Evolutionary conservation across 192 early-diverging fungal species (phyloP), one percentile per base, ranked within the genome.

Genomic region (Allomyces macrogynus): DNA sequence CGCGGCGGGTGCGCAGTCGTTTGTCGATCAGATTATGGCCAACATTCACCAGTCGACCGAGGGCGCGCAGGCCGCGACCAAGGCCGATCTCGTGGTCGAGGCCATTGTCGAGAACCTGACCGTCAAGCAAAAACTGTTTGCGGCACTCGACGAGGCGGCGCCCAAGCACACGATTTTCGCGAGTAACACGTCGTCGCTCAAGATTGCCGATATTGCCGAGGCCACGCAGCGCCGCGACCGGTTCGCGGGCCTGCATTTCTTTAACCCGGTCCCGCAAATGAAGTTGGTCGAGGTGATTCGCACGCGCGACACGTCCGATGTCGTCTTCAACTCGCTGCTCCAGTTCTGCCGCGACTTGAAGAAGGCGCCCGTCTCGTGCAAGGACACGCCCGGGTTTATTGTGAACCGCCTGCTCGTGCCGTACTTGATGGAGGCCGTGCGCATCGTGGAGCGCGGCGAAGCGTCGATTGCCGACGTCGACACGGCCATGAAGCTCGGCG

Each of bases 241-340:
- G 23, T 89, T 93, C 66, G 86, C 88, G 23, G 94, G 94, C 40
- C 74, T 94, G 66, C 94, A 97, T 73, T 97, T 93, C 76, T 97
- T 97, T 76, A 97, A 97, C 81, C 94, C 94, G 5, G 94, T 97
- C n/a, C 88, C 94, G 32, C 88, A 90, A 73, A 97, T 97, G 94
- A 93, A 93, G 77, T 76, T 97, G 26, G 94, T 97, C 12, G 94
- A 97, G 77, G 86, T 97, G 11, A 85, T 95, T 67, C 78, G 84
- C 61, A 89, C 88, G 1, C 72, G 74, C 10, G 74, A 83, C 23
- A 81, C 85, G 11, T 71, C 73, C 24, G 74, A 85, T 43, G 70
- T 76, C 10, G 82, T 80, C 0, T 88, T 87, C 61, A 79, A 86
- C 20, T 63, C 74, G 11, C 80, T 94, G 26, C 65, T 82, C 42